Evolutionary conservation across 2,329 filamentous ascomycete genomes (phyloP).

Genomic region (Verticillium isaacii): DNA sequence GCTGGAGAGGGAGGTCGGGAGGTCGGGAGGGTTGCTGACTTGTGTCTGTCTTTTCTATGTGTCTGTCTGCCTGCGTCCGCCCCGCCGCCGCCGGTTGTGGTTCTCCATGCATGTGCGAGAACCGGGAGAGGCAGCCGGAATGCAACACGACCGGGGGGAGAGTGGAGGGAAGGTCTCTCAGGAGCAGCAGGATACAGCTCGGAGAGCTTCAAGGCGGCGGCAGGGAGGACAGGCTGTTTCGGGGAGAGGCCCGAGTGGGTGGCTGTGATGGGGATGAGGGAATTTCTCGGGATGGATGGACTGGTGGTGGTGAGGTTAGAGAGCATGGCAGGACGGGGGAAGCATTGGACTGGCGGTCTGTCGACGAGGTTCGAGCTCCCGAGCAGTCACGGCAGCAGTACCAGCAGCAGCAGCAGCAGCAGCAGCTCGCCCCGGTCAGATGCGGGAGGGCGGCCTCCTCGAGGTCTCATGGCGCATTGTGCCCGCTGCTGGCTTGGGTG

Average conservation of each 20-base stretch:
- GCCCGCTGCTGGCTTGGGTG: neutral
- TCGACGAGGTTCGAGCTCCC: neutral
- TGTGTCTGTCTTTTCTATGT: neutral
- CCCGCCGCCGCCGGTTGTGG: neutral
- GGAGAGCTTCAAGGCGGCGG: neutral
- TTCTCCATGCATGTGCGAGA: neutral
- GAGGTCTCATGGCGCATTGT: neutral
- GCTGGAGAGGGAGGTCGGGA: neutral
- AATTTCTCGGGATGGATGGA: conserved; percentile 9
- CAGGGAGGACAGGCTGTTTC: conserved; percentile 6
- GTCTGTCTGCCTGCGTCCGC: neutral
- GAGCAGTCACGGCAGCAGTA: neutral
- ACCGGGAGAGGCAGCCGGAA: neutral
- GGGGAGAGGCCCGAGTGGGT: conserved; percentile 8
- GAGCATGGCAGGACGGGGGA: neutral
- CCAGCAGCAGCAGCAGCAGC: neutral
- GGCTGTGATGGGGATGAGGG: conserved; percentile 8
- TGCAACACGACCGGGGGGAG: neutral
- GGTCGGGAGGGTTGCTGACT: neutral
- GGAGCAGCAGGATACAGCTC: neutral
- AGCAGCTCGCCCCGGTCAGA: neutral
- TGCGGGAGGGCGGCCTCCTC: neutral
- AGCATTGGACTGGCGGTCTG: neutral
- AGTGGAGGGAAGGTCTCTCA: neutral
- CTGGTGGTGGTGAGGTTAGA: neutral